phyloP scores from a whole-genome alignment of 768 basidiomycete species.

The Leucosporidium creatinivorum region DNA sequence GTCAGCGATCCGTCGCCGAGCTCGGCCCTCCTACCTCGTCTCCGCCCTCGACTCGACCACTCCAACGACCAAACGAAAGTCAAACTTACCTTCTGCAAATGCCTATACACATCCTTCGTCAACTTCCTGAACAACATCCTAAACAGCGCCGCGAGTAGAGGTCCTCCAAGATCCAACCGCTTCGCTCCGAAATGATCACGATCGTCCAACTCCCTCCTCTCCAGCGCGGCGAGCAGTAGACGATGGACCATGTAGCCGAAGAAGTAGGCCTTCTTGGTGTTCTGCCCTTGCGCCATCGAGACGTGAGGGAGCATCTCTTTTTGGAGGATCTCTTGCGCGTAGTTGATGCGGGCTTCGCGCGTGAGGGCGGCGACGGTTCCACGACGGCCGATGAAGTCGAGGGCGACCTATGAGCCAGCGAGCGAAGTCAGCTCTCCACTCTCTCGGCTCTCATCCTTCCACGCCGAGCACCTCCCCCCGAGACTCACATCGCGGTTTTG shows the following conservation, averaged over 20 bases:
- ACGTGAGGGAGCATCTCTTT: constrained; percentile 98
- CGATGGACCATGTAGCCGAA: constrained; percentile 99
- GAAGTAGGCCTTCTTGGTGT: constrained; percentile 98
- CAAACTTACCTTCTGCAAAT: constrained; percentile 77
- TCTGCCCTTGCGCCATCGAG: constrained; percentile 88
- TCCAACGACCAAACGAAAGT: neutral
- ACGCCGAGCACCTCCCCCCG: no score
- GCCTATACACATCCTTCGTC: constrained; percentile 92
- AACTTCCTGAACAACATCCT: constrained; percentile 94
- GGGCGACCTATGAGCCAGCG: constrained; percentile 52
- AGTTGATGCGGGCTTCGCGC: constrained; percentile 84
- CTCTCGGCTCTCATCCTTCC: neutral
- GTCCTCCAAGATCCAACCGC: constrained; percentile 89
- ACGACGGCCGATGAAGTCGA: constrained; percentile 98
- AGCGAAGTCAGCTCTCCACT: neutral
- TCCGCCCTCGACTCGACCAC: neutral
- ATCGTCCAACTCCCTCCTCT: constrained; percentile 91
- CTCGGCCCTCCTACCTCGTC: no score
- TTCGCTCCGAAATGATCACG: constrained; percentile 99
- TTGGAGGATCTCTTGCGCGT: constrained; percentile 94
- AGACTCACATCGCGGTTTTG: constrained; percentile 79
- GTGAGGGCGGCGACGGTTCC: constrained; percentile 89
- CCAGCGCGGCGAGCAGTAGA: constrained; percentile 81
- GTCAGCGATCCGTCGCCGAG: neutral
- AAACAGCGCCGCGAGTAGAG: constrained; percentile 91